phyloP scores from a whole-genome alignment of 2,329 filamentous ascomycete species.

The Microsporum audouinii region DNA sequence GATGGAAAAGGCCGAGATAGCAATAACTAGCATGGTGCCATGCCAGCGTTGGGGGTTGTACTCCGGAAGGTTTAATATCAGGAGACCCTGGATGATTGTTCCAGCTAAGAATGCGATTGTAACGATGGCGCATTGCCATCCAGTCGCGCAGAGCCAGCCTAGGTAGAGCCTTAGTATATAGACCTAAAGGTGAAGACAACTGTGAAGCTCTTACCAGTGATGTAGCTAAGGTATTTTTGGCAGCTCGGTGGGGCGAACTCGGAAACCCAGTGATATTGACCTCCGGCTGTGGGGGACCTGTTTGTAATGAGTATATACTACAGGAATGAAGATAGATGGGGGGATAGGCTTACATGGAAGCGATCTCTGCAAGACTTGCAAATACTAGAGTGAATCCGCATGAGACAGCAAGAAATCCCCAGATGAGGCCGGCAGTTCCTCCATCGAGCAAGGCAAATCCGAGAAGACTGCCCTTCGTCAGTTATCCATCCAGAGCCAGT shows the following conservation, averaged over 20 bases:
- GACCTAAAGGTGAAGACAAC: not conserved
- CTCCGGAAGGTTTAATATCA: conserved; percentile 33
- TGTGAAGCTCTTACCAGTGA: conserved; percentile 23
- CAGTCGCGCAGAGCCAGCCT: conserved; percentile 35
- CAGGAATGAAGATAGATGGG: not conserved
- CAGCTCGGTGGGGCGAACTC: conserved; percentile 34
- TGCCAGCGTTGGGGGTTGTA: conserved; percentile 36
- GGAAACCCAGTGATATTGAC: conserved; percentile 34
- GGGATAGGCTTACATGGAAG: conserved; percentile 29
- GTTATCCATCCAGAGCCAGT: not conserved
- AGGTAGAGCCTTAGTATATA: not conserved
- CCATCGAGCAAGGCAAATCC: conserved; percentile 25
- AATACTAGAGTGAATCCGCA: conserved; percentile 27
- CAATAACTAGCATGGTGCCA: conserved; percentile 34
- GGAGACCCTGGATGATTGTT: conserved; percentile 36
- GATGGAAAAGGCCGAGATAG: conserved; percentile 30
- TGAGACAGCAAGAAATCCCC: conserved; percentile 26
- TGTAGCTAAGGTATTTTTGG: conserved; percentile 37
- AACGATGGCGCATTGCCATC: conserved; percentile 38
- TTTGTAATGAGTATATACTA: not conserved
- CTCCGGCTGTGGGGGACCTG: conserved; percentile 32
- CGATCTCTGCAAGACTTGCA: conserved; percentile 33
- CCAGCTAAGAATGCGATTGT: conserved; percentile 36
- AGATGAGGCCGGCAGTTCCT: conserved; percentile 29
- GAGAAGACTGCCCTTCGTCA: conserved; percentile 18